Base-by-base conservation (phyloP, 805 yeast genomes). In the Isabelozyma gotoi region DNA sequence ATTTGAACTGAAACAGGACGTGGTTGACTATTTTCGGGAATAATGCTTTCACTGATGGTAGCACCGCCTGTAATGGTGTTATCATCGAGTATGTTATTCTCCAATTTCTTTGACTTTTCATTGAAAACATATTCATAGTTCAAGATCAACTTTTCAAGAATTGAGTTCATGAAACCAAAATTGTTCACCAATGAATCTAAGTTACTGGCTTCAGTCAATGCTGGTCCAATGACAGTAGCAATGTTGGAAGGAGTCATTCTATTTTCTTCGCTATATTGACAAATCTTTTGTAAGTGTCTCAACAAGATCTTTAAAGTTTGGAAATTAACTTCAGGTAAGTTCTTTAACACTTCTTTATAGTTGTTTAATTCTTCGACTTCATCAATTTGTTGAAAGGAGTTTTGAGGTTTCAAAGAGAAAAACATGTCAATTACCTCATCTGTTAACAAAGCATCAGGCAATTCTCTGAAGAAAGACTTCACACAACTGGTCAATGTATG, bases 401-500 rank as follows among this genome's bases (percentile, higher is more conserved):
- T 29, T 10, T 42, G 39, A 36, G 57, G 64, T 42, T 65, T 63
- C 40, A 75, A 61, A 2, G 52, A 51, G 31, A 76, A 76, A 55
- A 88, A 82, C 16, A 72, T 71, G 5, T 79, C 81, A 18, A 90
- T 77, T n/a, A 81, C 75, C 20, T 76, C 79, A 46, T 78, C 82
- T 0, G 92, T 80, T 36, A 91, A 76, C 29, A 89, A 65, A 2
- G 95, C 87, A 54, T 89, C 96, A 0, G 97, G 96, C 29, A 91
- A 68, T 52, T 89, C 97, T 54, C 97, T 76, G 52, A 91, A 67
- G 57, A 79, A 91, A 49, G 85, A 76, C 60, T 91, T 91, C 54
- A 91, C 84, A 53, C 95, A 83, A 24, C 96, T 94, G 1, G 96
- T 90, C 38, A 89, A 78, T 2, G 96, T 85, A 60, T 91, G 92